Evolutionary conservation across 2,329 filamentous ascomycete genomes (phyloP).

Genomic region (Cladophialophora immunda): DNA sequence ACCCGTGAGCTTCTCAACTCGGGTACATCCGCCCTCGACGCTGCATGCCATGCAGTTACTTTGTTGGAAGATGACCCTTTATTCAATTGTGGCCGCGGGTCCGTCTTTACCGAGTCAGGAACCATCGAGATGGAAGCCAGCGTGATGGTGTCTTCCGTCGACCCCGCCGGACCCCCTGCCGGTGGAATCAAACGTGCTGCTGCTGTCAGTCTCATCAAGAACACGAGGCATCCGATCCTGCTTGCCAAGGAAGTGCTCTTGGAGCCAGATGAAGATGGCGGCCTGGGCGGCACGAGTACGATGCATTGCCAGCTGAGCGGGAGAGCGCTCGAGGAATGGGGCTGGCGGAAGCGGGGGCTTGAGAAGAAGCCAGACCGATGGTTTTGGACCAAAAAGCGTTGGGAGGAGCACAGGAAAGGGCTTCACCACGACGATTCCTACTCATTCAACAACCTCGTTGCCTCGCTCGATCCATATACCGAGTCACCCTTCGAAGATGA

Average conservation of each 20-base stretch:
- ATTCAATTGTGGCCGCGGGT: slow-evolving; percentile 85
- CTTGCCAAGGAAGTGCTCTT: slow-evolving; percentile 77
- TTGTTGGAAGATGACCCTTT: slow-evolving; percentile 80
- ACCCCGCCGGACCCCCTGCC: slow-evolving; percentile 29
- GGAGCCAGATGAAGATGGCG: slow-evolving; percentile 66
- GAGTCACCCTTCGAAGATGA: slow-evolving; percentile 51
- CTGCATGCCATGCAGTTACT: slow-evolving; percentile 77
- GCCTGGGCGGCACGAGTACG: slow-evolving; percentile 45
- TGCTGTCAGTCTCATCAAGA: slow-evolving; percentile 75
- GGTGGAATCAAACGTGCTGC: slow-evolving; percentile 73
- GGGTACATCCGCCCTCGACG: slow-evolving; percentile 68
- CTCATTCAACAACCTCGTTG: slow-evolving; percentile 30
- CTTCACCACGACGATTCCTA: slow-evolving; percentile 49
- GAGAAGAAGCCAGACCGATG: slow-evolving; percentile 74
- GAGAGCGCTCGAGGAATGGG: slow-evolving; percentile 73
- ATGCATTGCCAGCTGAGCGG: slow-evolving; percentile 75
- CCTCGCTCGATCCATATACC: slow-evolving; percentile 23
- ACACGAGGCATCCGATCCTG: slow-evolving; percentile 80
- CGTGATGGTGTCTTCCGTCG: slow-evolving; percentile 75
- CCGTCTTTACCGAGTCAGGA: slow-evolving; percentile 85
- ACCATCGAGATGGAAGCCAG: slow-evolving; percentile 86
- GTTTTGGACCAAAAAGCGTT: slow-evolving; percentile 79
- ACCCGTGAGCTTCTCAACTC: slow-evolving; percentile 52
- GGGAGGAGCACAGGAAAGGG: slow-evolving; percentile 78
- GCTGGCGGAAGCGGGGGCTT: slow-evolving; percentile 65